Conservation (phyloP, 176 grass and related monocot genomes). For the Oryza officinalis region DNA sequence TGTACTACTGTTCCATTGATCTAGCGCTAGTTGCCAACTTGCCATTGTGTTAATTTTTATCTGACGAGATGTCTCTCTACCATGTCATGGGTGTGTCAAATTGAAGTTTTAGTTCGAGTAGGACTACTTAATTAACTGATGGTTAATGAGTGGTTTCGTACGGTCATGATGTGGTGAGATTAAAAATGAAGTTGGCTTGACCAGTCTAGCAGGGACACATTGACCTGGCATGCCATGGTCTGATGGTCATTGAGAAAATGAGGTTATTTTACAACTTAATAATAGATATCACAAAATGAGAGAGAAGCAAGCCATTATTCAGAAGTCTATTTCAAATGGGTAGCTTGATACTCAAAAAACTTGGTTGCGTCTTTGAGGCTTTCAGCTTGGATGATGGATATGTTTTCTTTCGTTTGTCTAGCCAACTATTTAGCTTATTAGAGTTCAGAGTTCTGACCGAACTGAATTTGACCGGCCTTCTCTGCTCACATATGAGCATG, state of each 20-base stretch:
- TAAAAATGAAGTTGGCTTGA: not conserved
- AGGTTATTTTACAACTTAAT: not conserved
- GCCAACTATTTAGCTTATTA: conserved; percentile 29
- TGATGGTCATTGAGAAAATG: not conserved
- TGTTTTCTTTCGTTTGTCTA: conserved; percentile 9
- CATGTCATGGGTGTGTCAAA: not conserved
- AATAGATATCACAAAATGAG: not conserved
- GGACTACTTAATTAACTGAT: conserved; percentile 1
- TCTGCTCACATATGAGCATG: not conserved
- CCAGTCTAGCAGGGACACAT: not conserved
- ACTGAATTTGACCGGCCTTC: conserved; percentile 16
- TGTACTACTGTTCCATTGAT: not conserved
- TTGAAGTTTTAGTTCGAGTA: not conserved
- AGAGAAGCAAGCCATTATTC: not conserved
- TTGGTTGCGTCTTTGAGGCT: not conserved
- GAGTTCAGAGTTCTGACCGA: conserved; percentile 49
- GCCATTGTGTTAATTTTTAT: not conserved
- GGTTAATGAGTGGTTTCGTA: not conserved
- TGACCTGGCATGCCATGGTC: conserved; percentile 1
- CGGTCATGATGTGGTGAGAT: not conserved
- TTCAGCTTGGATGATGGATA: not conserved
- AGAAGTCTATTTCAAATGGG: not conserved
- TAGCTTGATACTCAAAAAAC: not conserved
- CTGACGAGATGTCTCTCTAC: not conserved
- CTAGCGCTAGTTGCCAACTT: not conserved